phyloP scores from a whole-genome alignment of 305 asterid genomes.

The Solanum aculeatissimum region DNA sequence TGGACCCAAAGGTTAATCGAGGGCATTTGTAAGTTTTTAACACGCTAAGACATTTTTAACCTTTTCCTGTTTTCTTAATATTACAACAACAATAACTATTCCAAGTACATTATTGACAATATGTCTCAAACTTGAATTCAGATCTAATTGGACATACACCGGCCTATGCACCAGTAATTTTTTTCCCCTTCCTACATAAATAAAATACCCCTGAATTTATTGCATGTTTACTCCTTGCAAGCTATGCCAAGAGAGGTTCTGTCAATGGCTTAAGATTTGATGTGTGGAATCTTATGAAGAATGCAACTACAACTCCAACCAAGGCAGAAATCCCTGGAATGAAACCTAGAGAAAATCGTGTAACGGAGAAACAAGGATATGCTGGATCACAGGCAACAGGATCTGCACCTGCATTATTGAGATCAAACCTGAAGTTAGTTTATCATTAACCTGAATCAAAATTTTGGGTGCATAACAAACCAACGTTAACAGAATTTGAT shows the following conservation, averaged over 20 bases:
- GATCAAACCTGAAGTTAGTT: background rate
- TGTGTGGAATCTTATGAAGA: background rate
- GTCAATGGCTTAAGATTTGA: background rate
- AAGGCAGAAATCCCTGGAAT: conserved; percentile 2
- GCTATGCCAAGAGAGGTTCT: background rate
- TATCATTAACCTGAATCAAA: background rate
- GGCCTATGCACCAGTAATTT: background rate
- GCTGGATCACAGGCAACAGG: background rate
- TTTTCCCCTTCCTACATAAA: background rate
- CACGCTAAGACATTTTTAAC: no score
- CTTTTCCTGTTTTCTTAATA: background rate
- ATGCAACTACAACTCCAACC: background rate
- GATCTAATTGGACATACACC: background rate
- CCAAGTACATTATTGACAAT: background rate
- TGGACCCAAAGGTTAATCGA: no score
- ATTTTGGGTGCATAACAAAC: background rate
- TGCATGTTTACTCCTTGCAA: background rate
- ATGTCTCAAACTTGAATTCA: background rate
- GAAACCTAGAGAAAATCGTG: conserved; percentile 2
- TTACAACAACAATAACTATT: background rate
- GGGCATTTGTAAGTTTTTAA: no score
- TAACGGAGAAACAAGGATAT: background rate
- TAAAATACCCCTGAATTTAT: background rate
- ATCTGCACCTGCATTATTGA: background rate
- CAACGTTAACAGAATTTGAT: background rate